Conservation (phyloP, 345 rosid species). For the Pistacia integerrima region DNA sequence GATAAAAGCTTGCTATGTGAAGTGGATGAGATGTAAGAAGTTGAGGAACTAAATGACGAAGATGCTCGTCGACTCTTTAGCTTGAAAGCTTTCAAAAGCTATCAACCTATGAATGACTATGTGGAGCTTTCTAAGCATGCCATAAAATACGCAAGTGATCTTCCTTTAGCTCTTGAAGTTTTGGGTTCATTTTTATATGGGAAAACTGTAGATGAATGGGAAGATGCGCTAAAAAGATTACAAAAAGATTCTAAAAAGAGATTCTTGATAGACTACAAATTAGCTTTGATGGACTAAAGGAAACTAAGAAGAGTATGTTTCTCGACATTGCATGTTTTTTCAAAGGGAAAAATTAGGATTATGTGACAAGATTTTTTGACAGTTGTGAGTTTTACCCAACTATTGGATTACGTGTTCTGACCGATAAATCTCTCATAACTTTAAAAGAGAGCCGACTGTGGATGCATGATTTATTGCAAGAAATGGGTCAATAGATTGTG, state of each 20-base stretch:
- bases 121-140: too few species aligned
- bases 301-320: not conserved
- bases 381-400: not conserved
- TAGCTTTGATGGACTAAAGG: not conserved
- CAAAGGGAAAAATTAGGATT: not conserved
- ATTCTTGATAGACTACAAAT: not conserved
- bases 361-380: not conserved
- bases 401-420: not conserved
- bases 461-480: constrained; percentile 12
- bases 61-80: too few species aligned
- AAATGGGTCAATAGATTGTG: not conserved
- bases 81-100: too few species aligned
- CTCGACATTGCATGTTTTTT: not conserved
- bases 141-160: too few species aligned
- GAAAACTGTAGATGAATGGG: not conserved
- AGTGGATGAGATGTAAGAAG: too few species aligned
- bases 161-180: too few species aligned
- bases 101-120: too few species aligned
- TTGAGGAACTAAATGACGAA: too few species aligned
- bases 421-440: not conserved
- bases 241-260: not conserved
- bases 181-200: too few species aligned
- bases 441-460: not conserved
- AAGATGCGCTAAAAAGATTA: not conserved
- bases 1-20: too few species aligned